Conservation (phyloP, 2,329 filamentous ascomycete species). For the Nemania bipapillata region DNA sequence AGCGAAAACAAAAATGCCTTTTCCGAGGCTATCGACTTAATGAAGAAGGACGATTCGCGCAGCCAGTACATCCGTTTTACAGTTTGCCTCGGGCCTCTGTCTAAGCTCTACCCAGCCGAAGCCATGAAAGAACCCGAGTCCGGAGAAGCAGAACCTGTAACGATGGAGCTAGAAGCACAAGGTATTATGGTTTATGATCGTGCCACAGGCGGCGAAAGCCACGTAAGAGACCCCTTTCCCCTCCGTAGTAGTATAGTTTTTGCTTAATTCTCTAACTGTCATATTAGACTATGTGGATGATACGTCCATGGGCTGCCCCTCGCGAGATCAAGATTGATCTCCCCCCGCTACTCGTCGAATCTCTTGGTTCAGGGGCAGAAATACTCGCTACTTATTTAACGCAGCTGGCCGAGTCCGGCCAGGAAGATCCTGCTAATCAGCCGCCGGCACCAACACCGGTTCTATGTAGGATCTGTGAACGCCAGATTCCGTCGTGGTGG, state of each 20-base stretch:
- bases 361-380: constrained; percentile 91
- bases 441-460: constrained; percentile 80
- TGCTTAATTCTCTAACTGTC: constrained; percentile 17
- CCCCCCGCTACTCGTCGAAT: constrained; percentile 87
- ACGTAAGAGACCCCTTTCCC: constrained; percentile 71
- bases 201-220: constrained; percentile 84
- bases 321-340: constrained; percentile 96
- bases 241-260: background rate
- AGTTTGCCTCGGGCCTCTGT: constrained; percentile 74
- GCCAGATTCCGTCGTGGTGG: constrained; percentile 98
- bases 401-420: constrained; percentile 82
- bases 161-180: constrained; percentile 89
- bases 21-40: constrained; percentile 82
- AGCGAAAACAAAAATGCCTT: constrained; percentile 83
- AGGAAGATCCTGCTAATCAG: constrained; percentile 78
- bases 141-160: constrained; percentile 58
- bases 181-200: constrained; percentile 98
- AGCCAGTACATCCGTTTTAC: constrained; percentile 90
- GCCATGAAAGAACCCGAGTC: constrained; percentile 55
- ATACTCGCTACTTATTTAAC: constrained; percentile 94
- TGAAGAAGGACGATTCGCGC: constrained; percentile 91
- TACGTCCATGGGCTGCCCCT: constrained; percentile 87
- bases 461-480: constrained; percentile 95
- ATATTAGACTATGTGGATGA: constrained; percentile 97
- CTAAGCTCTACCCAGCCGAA: constrained; percentile 67